phyloP scores from a whole-genome alignment of 176 grass and related monocot genomes.

The Paspalum notatum region DNA sequence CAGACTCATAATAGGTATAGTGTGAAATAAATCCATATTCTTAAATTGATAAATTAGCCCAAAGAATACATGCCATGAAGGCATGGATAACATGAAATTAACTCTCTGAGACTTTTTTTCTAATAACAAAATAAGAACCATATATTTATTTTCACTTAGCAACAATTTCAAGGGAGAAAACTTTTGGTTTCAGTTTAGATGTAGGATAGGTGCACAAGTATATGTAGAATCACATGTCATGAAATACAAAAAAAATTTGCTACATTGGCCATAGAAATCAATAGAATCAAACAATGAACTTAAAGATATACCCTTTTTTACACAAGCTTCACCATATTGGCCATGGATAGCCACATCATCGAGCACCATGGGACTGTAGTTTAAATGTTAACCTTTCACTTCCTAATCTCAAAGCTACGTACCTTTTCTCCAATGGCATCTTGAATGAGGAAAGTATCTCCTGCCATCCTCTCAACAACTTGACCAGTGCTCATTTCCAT shows the following conservation, averaged over 20 bases:
- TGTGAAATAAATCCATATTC: no score
- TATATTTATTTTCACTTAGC: no score
- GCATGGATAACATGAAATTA: no score
- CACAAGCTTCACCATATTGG: not conserved
- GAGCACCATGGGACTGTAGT: not conserved
- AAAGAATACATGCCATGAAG: no score
- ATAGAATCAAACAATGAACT: not conserved
- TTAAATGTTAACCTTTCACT: not conserved
- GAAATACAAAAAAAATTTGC: not conserved
- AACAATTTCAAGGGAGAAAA: no score
- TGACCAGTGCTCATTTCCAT: slow-evolving; percentile 53
- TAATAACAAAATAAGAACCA: no score
- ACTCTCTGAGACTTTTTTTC: no score
- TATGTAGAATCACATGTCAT: not conserved
- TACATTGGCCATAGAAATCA: not conserved
- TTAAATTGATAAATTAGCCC: no score
- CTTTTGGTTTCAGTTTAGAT: not conserved
- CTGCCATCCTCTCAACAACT: slow-evolving; percentile 53
- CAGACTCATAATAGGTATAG: no score
- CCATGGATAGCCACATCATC: not conserved
- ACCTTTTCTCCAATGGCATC: slow-evolving; percentile 63
- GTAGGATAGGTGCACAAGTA: not conserved
- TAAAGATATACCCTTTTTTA: not conserved
- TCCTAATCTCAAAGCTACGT: not conserved
- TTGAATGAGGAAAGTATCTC: slow-evolving; percentile 54